Evolutionary conservation across 202 grass and related monocot species (phyloP).

Genomic region (Carex arenaria): DNA sequence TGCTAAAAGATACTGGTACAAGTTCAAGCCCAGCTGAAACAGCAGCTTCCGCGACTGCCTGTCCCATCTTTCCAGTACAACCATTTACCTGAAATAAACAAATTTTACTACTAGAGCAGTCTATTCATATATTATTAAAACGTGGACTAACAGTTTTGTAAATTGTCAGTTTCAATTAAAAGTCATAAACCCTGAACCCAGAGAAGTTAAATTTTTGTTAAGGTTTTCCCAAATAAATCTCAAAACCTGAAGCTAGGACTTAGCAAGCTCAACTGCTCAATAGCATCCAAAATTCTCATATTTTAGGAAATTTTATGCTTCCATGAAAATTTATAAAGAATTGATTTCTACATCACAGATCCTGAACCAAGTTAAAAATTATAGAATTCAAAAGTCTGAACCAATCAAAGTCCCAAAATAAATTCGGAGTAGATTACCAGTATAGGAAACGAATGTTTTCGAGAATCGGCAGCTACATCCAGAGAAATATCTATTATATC

Average conservation of each 20-base stretch:
- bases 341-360: not conserved
- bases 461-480: not conserved
- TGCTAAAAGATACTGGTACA: constrained; percentile 73
- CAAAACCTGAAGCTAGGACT: not conserved
- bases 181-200: constrained; percentile 24
- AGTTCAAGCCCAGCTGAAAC: constrained; percentile 62
- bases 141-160: not conserved
- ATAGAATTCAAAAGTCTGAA: not conserved
- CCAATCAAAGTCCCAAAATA: not conserved
- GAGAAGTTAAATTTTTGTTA: not conserved
- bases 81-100: constrained; percentile 63
- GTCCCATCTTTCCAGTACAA: constrained; percentile 83
- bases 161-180: not conserved
- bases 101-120: not conserved
- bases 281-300: not conserved
- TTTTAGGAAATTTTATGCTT: not conserved
- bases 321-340: not conserved
- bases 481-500: not conserved
- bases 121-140: not conserved
- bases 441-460: not conserved
- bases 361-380: not conserved
- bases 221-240: not conserved
- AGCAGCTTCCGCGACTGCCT: constrained; percentile 58
- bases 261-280: not conserved
- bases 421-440: not conserved